Evolutionary conservation across 257 asterid genomes (phyloP).

Genomic region (Solanum chiquidenum): DNA sequence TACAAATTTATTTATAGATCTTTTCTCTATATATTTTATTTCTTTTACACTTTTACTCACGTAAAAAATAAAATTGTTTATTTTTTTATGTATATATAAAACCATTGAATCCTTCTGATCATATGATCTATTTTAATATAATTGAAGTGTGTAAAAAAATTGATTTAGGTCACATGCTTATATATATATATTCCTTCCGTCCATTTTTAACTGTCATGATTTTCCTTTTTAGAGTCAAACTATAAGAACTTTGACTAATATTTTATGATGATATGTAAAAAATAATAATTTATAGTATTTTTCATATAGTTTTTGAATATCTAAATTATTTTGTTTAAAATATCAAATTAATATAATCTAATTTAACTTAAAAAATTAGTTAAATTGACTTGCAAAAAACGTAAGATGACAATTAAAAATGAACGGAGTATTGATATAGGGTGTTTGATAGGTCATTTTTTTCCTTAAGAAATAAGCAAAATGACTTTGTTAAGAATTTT

Average conservation of each 20-base stretch:
- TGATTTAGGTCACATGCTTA: background rate
- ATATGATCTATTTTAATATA: too few relatives aligned
- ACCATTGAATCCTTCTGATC: too few relatives aligned
- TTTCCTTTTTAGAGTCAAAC: too few relatives aligned
- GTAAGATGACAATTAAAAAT: too few relatives aligned
- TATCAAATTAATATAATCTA: too few relatives aligned
- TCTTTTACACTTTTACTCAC: background rate
- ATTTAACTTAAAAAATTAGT: too few relatives aligned
- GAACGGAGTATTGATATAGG: rapidly evolving
- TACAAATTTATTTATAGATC: background rate
- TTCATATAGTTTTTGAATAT: too few relatives aligned
- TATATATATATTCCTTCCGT: too few relatives aligned
- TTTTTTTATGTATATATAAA: too few relatives aligned
- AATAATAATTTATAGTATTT: too few relatives aligned
- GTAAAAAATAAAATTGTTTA: background rate
- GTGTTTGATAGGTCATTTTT: background rate
- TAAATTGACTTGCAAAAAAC: rapidly evolving
- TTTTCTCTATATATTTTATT: background rate
- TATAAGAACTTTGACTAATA: background rate
- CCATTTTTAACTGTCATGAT: background rate
- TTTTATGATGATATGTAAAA: too few relatives aligned
- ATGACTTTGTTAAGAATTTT: background rate
- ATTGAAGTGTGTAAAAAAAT: background rate
- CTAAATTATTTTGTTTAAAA: too few relatives aligned
- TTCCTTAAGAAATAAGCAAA: background rate